These are phyloP conservation scores for Zanthoxylum bungeanum DNA, from an alignment of 345 rosid species.

Conservation along the genomic window DNA sequence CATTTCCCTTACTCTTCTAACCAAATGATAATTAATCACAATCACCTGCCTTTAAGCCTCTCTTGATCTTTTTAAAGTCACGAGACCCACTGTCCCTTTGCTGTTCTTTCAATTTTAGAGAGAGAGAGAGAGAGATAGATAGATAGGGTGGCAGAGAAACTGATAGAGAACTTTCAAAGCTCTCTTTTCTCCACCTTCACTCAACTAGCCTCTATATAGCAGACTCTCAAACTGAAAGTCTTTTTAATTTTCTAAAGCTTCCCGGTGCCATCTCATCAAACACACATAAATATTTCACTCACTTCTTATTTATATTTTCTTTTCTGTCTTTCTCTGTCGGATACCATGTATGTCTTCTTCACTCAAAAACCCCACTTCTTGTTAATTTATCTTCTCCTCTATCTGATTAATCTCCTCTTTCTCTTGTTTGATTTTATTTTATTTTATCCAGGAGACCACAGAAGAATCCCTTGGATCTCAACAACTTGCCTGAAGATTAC, in stretches of 20 bases:
- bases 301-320: background rate
- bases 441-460: slow-evolving; percentile 66
- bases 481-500: slow-evolving; percentile 90
- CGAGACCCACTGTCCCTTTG: slow-evolving; percentile 58
- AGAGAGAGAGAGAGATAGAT: slow-evolving; percentile 37
- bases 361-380: slow-evolving; percentile 3
- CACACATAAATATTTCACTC: background rate
- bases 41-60: slow-evolving; percentile 10
- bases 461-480: slow-evolving; percentile 84
- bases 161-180: slow-evolving; percentile 89
- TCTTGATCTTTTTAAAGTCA: slow-evolving; percentile 60
- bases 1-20: slow-evolving; percentile 28
- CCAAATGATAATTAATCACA: slow-evolving; percentile 26
- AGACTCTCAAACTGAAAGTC: slow-evolving; percentile 71
- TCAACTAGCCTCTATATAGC: slow-evolving; percentile 64
- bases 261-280: background rate
- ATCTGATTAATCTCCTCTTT: slow-evolving; percentile 16
- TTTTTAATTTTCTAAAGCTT: slow-evolving; percentile 43
- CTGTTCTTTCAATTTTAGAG: slow-evolving; percentile 38
- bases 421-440: slow-evolving; percentile 1
- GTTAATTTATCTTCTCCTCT: background rate
- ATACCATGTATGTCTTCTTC: slow-evolving; percentile 75
- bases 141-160: slow-evolving; percentile 66
- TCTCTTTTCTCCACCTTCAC: slow-evolving; percentile 54
- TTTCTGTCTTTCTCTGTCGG: slow-evolving; percentile 44